Evolutionary conservation across 164 flowering plant genomes (phyloP), one percentile per base, ranked within the genome.

Genomic region (Tetracentron sinense): DNA sequence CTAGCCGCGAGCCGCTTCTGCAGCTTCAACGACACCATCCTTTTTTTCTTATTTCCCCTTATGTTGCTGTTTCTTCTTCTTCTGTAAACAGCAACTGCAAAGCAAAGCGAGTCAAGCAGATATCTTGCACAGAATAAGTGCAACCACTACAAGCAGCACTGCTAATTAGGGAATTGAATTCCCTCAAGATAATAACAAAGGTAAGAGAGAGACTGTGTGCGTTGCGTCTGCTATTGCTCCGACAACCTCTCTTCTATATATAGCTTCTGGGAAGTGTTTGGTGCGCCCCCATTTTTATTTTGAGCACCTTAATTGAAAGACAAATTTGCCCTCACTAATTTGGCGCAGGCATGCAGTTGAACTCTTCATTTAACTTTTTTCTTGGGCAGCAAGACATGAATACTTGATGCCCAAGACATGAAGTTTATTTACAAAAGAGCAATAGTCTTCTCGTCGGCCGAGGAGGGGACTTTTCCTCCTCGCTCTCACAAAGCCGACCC

Each of bases 1-100:
- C 77, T 72, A 21, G 76, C 72, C 14, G 76, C 64, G 0, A 75
- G 71, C 68, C 81, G 68, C 74, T 78, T 78, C 63, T 78, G 81
- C 35, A 75, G 61, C 73, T 56, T 74, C 62, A 75, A 51, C 4
- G 81, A 66, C 61, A 78, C 81, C 81, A 75, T 75, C 17, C 27
- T 14, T 16, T 26, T 7, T 54, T 25, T 19, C 20, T 20, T 7
- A 50, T 48, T 48, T n/a, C n/a, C n/a, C 25, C 20, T 25, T 50
- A 19, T 2, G 6, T 50, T 6, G 26, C 12, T 12, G 25, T 0
- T 25, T n/a, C 54, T 50, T 25, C 26, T 25, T 50, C 54, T 50
- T 12, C 44, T 38, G 8, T 16, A 38, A 38, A 38, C 14, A 38
- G 44, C 5, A 38, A 38, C 15, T 8, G 14, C 8, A 38, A 12